Evolutionary conservation across 2,329 filamentous ascomycete genomes (phyloP), one percentile per base, ranked within the genome.

Genomic region (Pyricularia pennisetigena): DNA sequence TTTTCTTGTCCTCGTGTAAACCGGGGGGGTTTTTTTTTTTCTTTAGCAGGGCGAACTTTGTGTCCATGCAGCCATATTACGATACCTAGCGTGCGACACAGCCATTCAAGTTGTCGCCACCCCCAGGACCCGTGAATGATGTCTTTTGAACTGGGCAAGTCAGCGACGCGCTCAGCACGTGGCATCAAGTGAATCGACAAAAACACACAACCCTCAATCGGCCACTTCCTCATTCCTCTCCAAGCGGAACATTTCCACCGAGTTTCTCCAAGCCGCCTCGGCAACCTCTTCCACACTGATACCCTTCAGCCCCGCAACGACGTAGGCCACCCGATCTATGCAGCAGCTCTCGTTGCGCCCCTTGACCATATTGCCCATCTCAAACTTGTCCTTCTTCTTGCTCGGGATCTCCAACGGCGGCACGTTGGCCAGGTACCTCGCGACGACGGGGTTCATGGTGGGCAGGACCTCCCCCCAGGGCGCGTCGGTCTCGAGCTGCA

Each of bases 361-460:
- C 71, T 85, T 85, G 1, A 85, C 77, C 81, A 84, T 83, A 35
- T 75, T 74, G 0, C 77, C 78, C 8, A 70, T 49, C 65, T 80
- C 76, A 70, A 82, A 85, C 71, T 82, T 84, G 63, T 83, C 81
- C 70, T 77, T 80, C 74, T 85, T 85, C 76, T 82, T 82, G 9
- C 76, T 78, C 20, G 73, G 70, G 4, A 80, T 14, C 23, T 23
- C 79, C 64, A 82, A 68, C 6, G 76, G 72, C 7, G 73, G 73
- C 12, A 78, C 79, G 62, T 79, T 76, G 16, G 65, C 70, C n/a
- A 82, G 71, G 68, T 81, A 85, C 14, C 72, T 74, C 20, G 78
- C 77, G 0, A 80, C 74, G 64, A 61, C n/a, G 6, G n/a, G 23
- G 57, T 80, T 78, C 23, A 72, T 71, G 61, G 66, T 67, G 14